These are phyloP conservation scores for Zygosaccharomyces pseudorouxii DNA, from an alignment of 805 yeast genomes.

Conservation along the genomic window DNA sequence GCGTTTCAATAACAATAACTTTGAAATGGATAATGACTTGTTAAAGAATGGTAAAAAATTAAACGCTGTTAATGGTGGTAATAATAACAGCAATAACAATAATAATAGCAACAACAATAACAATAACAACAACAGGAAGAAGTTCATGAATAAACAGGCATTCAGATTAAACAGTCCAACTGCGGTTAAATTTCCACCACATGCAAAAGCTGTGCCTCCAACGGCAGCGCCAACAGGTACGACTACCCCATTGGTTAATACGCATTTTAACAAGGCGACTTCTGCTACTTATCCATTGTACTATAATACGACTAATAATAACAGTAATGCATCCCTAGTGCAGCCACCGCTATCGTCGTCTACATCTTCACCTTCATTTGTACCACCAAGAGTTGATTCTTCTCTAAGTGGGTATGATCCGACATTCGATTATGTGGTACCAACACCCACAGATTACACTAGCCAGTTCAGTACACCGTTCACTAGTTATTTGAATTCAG, in stretches of 20 bases:
- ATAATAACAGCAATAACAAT: constrained; percentile 10
- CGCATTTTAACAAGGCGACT: constrained; percentile 22
- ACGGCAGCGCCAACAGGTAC: constrained; percentile 9
- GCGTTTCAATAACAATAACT: constrained; percentile 6
- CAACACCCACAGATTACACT: constrained; percentile 13
- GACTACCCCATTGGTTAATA: constrained; percentile 10
- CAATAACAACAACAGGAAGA: constrained; percentile 12
- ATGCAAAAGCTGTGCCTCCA: constrained; percentile 10
- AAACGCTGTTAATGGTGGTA: constrained; percentile 4
- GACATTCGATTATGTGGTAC: constrained; percentile 16
- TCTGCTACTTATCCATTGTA: constrained; percentile 18
- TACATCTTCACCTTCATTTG: constrained; percentile 20
- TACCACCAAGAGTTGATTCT: constrained; percentile 17
- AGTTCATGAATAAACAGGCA: constrained; percentile 9
- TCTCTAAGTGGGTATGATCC: constrained; percentile 18
- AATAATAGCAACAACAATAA: constrained; percentile 8
- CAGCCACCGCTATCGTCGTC: constrained; percentile 12
- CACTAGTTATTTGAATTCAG: constrained; percentile 11
- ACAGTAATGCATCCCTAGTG: constrained; percentile 10
- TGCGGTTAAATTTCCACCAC: constrained; percentile 8
- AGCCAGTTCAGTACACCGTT: constrained; percentile 12
- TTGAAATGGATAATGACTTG: constrained; percentile 4
- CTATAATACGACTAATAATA: constrained; percentile 11
- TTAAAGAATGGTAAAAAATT: constrained; percentile 8
- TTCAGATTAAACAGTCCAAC: constrained; percentile 15